Evolutionary conservation across 2,329 filamentous ascomycete genomes (phyloP).

Genomic region (Gremmenia infestans): DNA sequence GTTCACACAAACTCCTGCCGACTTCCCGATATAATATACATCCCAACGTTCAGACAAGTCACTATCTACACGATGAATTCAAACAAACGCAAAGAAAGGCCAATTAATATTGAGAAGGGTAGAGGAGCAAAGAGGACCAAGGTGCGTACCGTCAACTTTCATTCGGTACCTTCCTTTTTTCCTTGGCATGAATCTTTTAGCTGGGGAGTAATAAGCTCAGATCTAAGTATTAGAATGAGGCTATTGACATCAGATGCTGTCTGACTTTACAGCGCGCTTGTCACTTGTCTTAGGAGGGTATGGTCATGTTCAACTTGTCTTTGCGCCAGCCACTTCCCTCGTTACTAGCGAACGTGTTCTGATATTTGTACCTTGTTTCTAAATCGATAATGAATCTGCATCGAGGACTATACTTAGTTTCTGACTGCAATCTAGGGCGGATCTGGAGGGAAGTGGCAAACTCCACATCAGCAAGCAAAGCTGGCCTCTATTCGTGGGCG

Average conservation of each 20-base stretch:
- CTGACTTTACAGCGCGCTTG: too few relatives aligned
- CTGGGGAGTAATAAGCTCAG: too few relatives aligned
- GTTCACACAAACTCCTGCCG: too few relatives aligned
- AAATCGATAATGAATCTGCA: background rate
- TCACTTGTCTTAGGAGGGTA: too few relatives aligned
- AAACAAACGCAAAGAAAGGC: constrained; percentile 14
- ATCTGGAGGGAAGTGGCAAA: constrained; percentile 55
- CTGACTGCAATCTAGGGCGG: constrained; percentile 34
- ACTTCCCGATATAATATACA: background rate
- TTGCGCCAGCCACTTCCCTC: too few relatives aligned
- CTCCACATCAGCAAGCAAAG: constrained; percentile 52
- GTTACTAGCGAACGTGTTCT: too few relatives aligned
- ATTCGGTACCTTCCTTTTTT: background rate
- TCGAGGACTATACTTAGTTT: background rate
- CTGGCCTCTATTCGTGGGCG: constrained; percentile 37
- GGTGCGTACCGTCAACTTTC: constrained; percentile 1
- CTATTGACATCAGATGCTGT: too few relatives aligned
- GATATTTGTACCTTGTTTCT: background rate
- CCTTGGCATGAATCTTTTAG: background rate
- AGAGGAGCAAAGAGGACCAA: constrained; percentile 9
- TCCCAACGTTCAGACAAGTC: background rate
- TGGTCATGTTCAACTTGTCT: too few relatives aligned
- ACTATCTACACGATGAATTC: constrained; percentile 1
- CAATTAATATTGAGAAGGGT: background rate
- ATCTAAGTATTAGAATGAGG: background rate